These are phyloP conservation scores for Sporothrix phasma DNA, from an alignment of 2,329 filamentous ascomycete species.

Conservation along the genomic window DNA sequence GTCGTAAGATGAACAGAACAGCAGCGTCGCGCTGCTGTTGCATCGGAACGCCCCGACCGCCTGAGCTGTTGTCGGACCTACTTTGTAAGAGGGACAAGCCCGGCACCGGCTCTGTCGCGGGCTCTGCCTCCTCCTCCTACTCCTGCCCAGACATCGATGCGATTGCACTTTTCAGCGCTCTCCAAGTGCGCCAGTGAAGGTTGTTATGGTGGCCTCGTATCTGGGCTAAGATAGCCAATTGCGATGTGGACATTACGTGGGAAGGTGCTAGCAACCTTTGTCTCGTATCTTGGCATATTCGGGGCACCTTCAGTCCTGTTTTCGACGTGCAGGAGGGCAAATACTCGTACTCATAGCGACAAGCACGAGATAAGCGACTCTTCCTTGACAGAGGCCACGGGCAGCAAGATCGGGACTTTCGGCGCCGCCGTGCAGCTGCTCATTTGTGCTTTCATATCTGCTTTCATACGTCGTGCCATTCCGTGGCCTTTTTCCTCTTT, in stretches of 20 bases:
- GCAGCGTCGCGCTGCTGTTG: not conserved
- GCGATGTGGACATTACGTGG: not conserved
- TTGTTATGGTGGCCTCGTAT: not conserved
- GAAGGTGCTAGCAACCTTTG: not conserved
- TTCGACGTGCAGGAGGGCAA: not conserved
- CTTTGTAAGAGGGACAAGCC: not conserved
- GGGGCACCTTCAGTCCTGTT: no score
- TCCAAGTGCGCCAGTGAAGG: not conserved
- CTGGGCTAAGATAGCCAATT: constrained; percentile 2
- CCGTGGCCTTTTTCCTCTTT: not conserved
- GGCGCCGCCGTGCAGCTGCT: not conserved
- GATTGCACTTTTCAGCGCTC: not conserved
- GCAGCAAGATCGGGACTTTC: constrained; percentile 1
- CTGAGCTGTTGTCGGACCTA: not conserved
- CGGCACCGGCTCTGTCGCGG: not conserved
- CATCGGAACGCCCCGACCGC: not conserved
- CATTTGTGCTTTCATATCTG: not conserved
- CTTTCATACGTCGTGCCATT: not conserved
- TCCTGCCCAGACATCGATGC: not conserved
- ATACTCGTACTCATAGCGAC: not conserved
- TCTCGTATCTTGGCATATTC: no score
- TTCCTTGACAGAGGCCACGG: not conserved
- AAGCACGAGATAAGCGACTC: not conserved
- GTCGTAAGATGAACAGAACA: no score
- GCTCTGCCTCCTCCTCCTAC: not conserved